Conservation (phyloP, 805 yeast species). For the Saturnispora zaruensis region DNA sequence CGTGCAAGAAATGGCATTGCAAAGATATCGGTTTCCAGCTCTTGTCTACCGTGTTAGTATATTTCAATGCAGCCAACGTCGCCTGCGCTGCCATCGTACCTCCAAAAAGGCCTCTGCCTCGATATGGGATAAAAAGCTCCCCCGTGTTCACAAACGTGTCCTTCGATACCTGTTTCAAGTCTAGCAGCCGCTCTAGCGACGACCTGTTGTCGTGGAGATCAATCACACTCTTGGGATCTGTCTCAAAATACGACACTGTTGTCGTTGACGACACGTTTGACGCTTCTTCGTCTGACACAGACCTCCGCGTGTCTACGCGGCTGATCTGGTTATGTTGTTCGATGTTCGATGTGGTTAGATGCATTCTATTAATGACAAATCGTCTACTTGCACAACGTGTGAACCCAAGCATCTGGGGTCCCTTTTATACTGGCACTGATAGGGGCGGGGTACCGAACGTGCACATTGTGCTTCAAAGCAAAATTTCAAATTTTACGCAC, state of each 20-base stretch:
- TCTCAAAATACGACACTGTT: background rate
- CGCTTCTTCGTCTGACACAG: background rate
- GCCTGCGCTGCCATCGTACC: constrained; percentile 64
- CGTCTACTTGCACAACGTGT: background rate
- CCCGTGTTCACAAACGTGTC: constrained; percentile 22
- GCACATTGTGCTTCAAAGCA: background rate
- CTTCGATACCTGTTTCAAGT: constrained; percentile 15
- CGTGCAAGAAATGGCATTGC: constrained; percentile 52
- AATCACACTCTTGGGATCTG: background rate
- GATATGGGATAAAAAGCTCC: constrained; percentile 33
- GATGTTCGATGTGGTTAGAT: background rate
- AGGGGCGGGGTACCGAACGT: constrained; percentile 1
- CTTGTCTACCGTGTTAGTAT: constrained; percentile 30
- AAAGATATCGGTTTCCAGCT: constrained; percentile 48
- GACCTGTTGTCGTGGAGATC: constrained; percentile 5
- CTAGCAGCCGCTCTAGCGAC: constrained; percentile 20
- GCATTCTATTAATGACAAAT: background rate
- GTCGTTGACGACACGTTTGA: background rate
- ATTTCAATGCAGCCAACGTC: constrained; percentile 47
- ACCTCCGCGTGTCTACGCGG: background rate
- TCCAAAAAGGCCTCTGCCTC: constrained; percentile 63
- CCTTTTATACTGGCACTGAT: background rate
- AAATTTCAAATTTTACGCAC: background rate
- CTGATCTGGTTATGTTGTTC: background rate
- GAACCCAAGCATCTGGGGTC: background rate